phyloP scores from a whole-genome alignment of 176 grass and related monocot genomes.

The Carex parvula region DNA sequence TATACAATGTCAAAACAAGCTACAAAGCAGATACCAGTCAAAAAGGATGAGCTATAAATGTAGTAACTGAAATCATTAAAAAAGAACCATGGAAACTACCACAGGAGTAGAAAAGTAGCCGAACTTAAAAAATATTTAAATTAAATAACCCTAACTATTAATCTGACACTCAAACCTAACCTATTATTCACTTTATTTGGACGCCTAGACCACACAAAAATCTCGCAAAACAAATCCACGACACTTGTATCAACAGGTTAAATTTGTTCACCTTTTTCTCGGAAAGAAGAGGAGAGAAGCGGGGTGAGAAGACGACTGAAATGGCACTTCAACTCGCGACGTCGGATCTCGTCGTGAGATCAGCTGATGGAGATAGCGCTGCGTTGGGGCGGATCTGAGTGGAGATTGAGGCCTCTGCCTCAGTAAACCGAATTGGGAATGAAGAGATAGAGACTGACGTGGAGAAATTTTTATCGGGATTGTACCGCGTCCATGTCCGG shows the following conservation, averaged over 20 bases:
- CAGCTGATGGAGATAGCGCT: not conserved
- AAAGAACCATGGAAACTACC: not conserved
- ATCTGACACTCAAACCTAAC: not conserved
- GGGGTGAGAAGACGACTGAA: not conserved
- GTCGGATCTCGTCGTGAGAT: conserved; percentile 5
- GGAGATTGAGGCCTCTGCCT: not conserved
- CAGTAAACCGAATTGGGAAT: not conserved
- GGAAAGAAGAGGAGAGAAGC: not conserved
- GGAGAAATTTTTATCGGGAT: not conserved
- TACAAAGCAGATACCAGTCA: not conserved
- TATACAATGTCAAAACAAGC: not conserved
- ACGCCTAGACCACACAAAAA: not conserved
- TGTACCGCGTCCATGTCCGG: not conserved
- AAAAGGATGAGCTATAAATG: not conserved
- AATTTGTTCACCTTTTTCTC: not conserved
- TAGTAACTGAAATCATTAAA: not conserved
- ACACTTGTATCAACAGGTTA: not conserved
- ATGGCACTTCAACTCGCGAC: not conserved
- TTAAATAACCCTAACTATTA: not conserved
- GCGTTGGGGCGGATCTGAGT: not conserved
- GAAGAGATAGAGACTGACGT: not conserved
- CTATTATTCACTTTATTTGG: not conserved
- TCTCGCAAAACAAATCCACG: conserved; percentile 3
- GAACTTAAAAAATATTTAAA: not conserved
- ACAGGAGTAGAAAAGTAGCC: not conserved